Base-by-base conservation (phyloP, 176 grass and related monocot species). In the Ampelocalamus luodianensis region DNA sequence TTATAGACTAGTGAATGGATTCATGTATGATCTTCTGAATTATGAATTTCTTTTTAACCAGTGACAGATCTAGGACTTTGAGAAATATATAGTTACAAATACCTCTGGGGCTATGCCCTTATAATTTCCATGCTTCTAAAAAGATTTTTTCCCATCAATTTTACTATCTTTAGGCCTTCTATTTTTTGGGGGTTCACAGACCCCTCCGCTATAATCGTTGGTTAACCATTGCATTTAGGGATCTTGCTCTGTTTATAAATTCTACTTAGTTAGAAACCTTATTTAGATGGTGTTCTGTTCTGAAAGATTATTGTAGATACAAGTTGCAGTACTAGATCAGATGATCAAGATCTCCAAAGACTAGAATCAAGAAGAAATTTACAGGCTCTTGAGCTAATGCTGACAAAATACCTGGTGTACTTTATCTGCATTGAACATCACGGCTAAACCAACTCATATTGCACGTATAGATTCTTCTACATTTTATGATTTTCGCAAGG, bases 21-120 rank as follows among this genome's bases (percentile, higher is more conserved):
- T 26, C 37, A 81, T 71, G 50, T 61, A 61, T 24, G 56, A 45
- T 82, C 53, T 48, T 82, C 40, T 48, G 26, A 20, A 60, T 62
- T 60, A 60, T 42, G 80, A 45, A 44, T 6, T 43, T 34, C 61
- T 66, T 22, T 79, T 51, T n/a, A 50, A 10, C 62, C 36, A 53
- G 10, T 24, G 20, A 48, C 5, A 39, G 11, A 53, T 1, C 43
- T 29, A 20, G 2, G 20, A 67, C 20, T 38, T 18, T 18, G 34
- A 32, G 27, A 38, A 66, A 50, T 51, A 10, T 46, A 0, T n/a
- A 53, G 27, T 48, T 83, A 37, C 39, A 46, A 27, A 82, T 16
- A 49, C 11, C 15, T 72, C 6, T 15, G 7, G 43, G 23, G 6
- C 15, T 48, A 63, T 49, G 48, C 26, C 18, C 43, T 82, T 72